Base-by-base conservation (phyloP, 1,284 basidiomycete species). In the Macrocystidia cucumis region DNA sequence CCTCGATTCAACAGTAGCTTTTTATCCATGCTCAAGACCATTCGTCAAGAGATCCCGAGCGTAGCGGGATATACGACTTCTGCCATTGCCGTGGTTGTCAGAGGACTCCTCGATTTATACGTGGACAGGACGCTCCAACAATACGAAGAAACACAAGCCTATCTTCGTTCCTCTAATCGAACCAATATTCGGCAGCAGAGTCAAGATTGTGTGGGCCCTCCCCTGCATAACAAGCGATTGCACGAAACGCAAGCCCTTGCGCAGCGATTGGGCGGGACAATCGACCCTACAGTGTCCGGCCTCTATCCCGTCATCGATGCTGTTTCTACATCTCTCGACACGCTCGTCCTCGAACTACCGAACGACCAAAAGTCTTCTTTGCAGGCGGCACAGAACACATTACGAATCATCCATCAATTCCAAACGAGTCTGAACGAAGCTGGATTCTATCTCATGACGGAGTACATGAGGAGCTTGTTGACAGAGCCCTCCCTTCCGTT, bases 31-130 rank as follows among this genome's bases (percentile, higher is more conserved):
- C 60, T 63, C 16, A 29, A 39, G 9, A 38, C 41, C 2, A 43
- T 50, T 23, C 44, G 41, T 12, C 37, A 28, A 12, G 47, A 47
- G 14, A 32, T 58, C 1, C 50, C 53, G 5, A 44, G 41, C 20
- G 46, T 54, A 4, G 36, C 36, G 17, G 48, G 50, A 11, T 45
- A 49, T 35, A 41, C 47, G 2, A 39, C 51, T 28, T 63, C 60
- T 4, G 44, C 56, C 2, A 45, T 48, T 3, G 38, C 48, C 8
- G 52, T 56, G 8, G 50, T 63, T 12, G 49, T 56, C 1, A 48
- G 55, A 29, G 46, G 47, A 18, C 39, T 60, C 5, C 42, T 61
- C n/a, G 57, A 63, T 40, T 47, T 52, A 43, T 52, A 59, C 32
- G 32, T 54, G 25, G 54, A 59, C 20, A 47, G 49, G 16, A 39